These are phyloP conservation scores for Parmelia sp. DNA, from an alignment of 495 filamentous ascomycete genomes.

Conservation along the genomic window DNA sequence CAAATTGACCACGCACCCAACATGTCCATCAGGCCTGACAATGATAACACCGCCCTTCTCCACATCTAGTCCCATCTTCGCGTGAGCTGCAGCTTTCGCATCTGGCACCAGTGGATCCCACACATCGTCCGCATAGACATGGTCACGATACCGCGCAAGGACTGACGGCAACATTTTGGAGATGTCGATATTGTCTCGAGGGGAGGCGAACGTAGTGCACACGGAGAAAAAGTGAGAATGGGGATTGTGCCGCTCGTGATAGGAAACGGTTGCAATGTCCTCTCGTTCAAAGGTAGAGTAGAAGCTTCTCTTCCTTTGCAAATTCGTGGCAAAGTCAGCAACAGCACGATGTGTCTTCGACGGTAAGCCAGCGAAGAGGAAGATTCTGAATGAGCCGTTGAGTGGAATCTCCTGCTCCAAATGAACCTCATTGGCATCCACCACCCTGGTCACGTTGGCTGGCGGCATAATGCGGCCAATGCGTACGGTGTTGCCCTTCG, in stretches of 20 bases:
- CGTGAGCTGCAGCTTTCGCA: slow-evolving; percentile 67
- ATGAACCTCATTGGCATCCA: slow-evolving; percentile 79
- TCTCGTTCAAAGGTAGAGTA: slow-evolving; percentile 52
- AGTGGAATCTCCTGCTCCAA: slow-evolving; percentile 82
- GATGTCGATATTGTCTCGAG: slow-evolving; percentile 60
- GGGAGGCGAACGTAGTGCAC: slow-evolving; percentile 62
- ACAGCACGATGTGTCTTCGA: slow-evolving; percentile 53
- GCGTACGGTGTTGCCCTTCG: slow-evolving; percentile 52
- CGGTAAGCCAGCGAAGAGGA: slow-evolving; percentile 71
- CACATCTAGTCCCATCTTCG: slow-evolving; percentile 74
- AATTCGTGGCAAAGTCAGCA: slow-evolving; percentile 56
- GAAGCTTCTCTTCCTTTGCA: slow-evolving; percentile 62
- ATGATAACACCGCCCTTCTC: slow-evolving; percentile 72
- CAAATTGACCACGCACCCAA: slow-evolving; percentile 66
- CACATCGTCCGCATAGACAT: slow-evolving; percentile 82
- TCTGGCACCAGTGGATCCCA: slow-evolving; percentile 64
- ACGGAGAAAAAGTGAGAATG: slow-evolving; percentile 76
- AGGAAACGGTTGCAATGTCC: slow-evolving; percentile 58
- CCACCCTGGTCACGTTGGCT: slow-evolving; percentile 71
- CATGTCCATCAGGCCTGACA: slow-evolving; percentile 79
- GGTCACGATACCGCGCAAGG: slow-evolving; percentile 67
- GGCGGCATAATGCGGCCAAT: slow-evolving; percentile 68
- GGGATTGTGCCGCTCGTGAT: slow-evolving; percentile 77
- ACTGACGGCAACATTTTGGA: slow-evolving; percentile 56
- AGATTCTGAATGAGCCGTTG: slow-evolving; percentile 82